These are phyloP conservation scores for Begonia peltatifolia DNA, from an alignment of 306 rosid genomes.

Conservation along the genomic window DNA sequence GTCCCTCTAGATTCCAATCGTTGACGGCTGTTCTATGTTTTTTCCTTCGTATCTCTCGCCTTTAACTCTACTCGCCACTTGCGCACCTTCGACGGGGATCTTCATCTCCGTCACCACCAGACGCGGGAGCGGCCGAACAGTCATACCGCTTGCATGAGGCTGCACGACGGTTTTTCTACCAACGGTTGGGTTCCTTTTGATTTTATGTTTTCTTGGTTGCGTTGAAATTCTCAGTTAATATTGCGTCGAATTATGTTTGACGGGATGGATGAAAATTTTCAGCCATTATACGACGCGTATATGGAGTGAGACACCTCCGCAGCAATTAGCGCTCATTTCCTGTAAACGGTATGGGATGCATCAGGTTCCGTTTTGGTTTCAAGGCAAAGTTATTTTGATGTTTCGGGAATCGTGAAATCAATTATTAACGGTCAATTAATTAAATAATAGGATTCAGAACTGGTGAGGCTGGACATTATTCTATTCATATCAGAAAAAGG, in stretches of 20 bases:
- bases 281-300: constrained; percentile 39
- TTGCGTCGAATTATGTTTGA: too few species aligned
- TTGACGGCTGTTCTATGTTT: constrained; percentile 22
- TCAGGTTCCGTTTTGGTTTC: constrained; percentile 25
- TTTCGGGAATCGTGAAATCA: constrained; percentile 1
- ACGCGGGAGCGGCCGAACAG: constrained; percentile 14
- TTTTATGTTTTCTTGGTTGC: background rate
- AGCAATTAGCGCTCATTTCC: constrained; percentile 33
- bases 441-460: too few species aligned
- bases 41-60: constrained; percentile 26
- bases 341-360: constrained; percentile 28
- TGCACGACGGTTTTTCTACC: constrained; percentile 31
- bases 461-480: too few species aligned
- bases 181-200: constrained; percentile 14
- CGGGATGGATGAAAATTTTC: background rate
- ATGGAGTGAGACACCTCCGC: constrained; percentile 36
- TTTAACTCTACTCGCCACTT: constrained; percentile 7
- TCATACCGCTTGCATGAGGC: constrained; percentile 29
- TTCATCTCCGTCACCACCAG: constrained; percentile 18
- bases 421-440: too few species aligned
- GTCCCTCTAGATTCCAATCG: background rate
- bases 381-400: background rate
- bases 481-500: too few species aligned
- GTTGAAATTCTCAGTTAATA: background rate
- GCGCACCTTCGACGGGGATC: constrained; percentile 14